phyloP scores from a whole-genome alignment of 2,329 filamentous ascomycete genomes.

The Arthrobotrys megalospora region DNA sequence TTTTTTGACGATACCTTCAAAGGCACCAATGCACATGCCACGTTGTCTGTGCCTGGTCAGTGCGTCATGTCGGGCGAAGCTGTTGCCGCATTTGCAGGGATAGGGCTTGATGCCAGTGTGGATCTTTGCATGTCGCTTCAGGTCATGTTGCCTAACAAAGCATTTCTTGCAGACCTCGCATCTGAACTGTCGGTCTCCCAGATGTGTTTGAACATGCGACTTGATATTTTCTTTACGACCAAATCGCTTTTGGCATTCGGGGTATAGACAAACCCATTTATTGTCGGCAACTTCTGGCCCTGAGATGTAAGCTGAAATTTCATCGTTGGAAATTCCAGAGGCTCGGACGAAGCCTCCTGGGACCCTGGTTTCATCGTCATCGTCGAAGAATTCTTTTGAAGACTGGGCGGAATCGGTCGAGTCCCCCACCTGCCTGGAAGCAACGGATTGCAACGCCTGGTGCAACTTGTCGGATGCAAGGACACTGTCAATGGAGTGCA shows the following conservation, averaged over 20 bases:
- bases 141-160: constrained; percentile 96
- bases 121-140: constrained; percentile 97
- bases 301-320: constrained; percentile 82
- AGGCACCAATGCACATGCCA: constrained; percentile 95
- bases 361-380: constrained; percentile 52
- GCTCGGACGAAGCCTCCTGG: constrained; percentile 53
- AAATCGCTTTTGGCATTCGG: constrained; percentile 88
- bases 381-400: constrained; percentile 35
- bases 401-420: constrained; percentile 22
- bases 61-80: constrained; percentile 94
- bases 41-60: constrained; percentile 93
- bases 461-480: constrained; percentile 62
- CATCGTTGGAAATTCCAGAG: constrained; percentile 83
- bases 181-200: constrained; percentile 94
- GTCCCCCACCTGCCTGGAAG: constrained; percentile 46
- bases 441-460: constrained; percentile 49
- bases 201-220: constrained; percentile 96
- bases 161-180: constrained; percentile 95
- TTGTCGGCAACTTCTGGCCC: constrained; percentile 80
- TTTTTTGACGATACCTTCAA: constrained; percentile 82
- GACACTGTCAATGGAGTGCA: constrained; percentile 55
- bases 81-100: constrained; percentile 92
- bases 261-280: constrained; percentile 83
- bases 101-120: constrained; percentile 97
- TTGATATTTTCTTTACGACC: constrained; percentile 99